These are phyloP conservation scores for Penicillium psychrofluorescens DNA, from an alignment of 495 filamentous ascomycete species.

Conservation along the genomic window DNA sequence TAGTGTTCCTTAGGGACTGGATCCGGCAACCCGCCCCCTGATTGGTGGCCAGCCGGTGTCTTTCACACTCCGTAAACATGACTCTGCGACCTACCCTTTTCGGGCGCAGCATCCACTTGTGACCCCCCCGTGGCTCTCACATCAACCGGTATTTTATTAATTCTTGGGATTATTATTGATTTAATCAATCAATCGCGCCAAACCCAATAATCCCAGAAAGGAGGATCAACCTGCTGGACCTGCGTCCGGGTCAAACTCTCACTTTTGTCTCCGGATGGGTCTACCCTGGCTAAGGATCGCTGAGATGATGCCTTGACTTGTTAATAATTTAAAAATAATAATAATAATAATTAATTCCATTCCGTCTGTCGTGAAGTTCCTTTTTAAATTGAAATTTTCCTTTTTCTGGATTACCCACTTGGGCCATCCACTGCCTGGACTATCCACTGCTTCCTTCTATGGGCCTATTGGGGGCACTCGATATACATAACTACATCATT, in stretches of 20 bases:
- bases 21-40: slow-evolving; percentile 4
- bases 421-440: not conserved
- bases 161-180: not conserved
- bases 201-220: slow-evolving; percentile 16
- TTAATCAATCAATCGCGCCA: not conserved
- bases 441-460: not conserved
- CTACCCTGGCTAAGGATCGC: too few relatives aligned
- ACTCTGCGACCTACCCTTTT: slow-evolving; percentile 23
- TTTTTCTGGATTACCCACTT: too few relatives aligned
- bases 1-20: too few relatives aligned
- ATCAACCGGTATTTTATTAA: slow-evolving; percentile 32
- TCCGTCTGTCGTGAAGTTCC: slow-evolving; percentile 15
- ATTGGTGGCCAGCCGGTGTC: slow-evolving; percentile 15
- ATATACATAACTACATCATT: too few relatives aligned
- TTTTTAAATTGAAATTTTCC: slow-evolving; percentile 11
- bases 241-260: slow-evolving; percentile 42
- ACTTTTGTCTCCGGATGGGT: slow-evolving; percentile 26
- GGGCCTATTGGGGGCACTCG: too few relatives aligned
- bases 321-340: slow-evolving; percentile 20
- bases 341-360: slow-evolving; percentile 11
- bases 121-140: slow-evolving; percentile 31
- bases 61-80: slow-evolving; percentile 9
- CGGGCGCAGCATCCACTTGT: slow-evolving; percentile 34
- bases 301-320: slow-evolving; percentile 40
- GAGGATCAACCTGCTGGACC: slow-evolving; percentile 42